Conservation (phyloP, 2,329 filamentous ascomycete species). For the Colletotrichum godetiae region DNA sequence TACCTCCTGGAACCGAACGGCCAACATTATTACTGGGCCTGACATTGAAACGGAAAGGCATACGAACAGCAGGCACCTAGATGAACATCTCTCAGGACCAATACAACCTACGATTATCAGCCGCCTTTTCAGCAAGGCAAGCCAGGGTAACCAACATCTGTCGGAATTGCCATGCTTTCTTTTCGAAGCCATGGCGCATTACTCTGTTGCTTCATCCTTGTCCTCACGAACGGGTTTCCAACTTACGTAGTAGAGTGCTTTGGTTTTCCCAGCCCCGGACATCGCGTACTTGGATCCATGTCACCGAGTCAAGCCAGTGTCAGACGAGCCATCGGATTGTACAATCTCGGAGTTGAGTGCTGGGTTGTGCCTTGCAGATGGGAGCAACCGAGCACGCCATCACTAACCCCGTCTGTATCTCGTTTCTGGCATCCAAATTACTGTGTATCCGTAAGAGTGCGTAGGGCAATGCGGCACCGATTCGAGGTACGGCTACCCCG, state of each 20-base stretch:
- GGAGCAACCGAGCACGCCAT: background rate
- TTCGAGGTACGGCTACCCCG: constrained; percentile 11
- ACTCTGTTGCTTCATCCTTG: background rate
- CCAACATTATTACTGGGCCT: background rate
- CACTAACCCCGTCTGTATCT: background rate
- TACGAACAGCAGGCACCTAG: background rate
- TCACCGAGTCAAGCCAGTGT: constrained; percentile 5
- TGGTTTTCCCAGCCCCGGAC: background rate
- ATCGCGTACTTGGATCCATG: background rate
- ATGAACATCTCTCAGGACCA: background rate
- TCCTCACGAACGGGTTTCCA: constrained; percentile 4
- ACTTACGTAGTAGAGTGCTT: background rate
- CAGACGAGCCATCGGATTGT: constrained; percentile 2
- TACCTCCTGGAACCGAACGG: background rate
- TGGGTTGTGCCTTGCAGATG: constrained; percentile 4
- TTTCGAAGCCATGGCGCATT: background rate
- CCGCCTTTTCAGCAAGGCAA: background rate
- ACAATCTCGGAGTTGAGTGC: background rate
- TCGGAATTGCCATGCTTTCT: background rate
- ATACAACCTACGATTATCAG: background rate
- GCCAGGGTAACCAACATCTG: no score
- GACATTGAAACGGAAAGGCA: background rate
- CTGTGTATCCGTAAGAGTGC: background rate
- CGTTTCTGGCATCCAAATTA: background rate
- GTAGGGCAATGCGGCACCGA: background rate